Percentiles rank a stretch among this genome's conserved stretches.
These are phyloP conservation scores for Gossypium aridum DNA, from an alignment of 441 rosid species.

Conservation along the genomic window DNA sequence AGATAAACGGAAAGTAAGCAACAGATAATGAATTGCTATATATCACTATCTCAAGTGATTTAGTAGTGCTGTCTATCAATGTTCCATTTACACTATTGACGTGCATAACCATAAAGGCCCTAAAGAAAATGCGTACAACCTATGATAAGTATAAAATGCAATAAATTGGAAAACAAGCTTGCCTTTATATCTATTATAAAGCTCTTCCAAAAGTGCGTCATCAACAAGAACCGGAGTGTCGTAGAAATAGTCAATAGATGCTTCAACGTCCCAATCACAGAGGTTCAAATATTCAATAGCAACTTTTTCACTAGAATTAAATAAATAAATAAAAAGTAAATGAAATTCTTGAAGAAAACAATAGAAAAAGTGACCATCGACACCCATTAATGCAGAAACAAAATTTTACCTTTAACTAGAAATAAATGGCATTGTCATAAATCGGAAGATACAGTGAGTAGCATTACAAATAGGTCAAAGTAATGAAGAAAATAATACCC, in stretches of 20 bases:
- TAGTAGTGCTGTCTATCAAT: too few relatives aligned
- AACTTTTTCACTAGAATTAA: slow-evolving; percentile 63
- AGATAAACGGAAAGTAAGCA: neutral
- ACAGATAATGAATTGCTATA: neutral
- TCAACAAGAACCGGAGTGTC: slow-evolving; percentile 25
- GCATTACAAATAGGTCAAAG: too few relatives aligned
- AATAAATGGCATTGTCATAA: too few relatives aligned
- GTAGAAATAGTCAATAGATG: slow-evolving; percentile 64
- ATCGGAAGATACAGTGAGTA: too few relatives aligned
- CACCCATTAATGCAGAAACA: too few relatives aligned
- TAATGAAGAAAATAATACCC: too few relatives aligned
- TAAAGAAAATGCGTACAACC: too few relatives aligned
- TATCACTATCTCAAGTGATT: neutral
- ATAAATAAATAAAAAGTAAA: neutral
- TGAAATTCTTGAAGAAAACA: neutral
- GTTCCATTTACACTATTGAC: too few relatives aligned
- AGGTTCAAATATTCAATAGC: slow-evolving; percentile 77
- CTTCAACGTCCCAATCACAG: slow-evolving; percentile 90
- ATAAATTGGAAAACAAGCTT: slow-evolving; percentile 6
- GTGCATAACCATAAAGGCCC: too few relatives aligned
- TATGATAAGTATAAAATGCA: neutral
- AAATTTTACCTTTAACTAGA: too few relatives aligned
- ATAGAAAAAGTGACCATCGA: neutral
- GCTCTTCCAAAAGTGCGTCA: slow-evolving; percentile 83
- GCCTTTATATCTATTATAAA: slow-evolving; percentile 90